These are phyloP conservation scores for Sungouiella thailandica DNA, from an alignment of 805 yeast species.

Conservation along the genomic window DNA sequence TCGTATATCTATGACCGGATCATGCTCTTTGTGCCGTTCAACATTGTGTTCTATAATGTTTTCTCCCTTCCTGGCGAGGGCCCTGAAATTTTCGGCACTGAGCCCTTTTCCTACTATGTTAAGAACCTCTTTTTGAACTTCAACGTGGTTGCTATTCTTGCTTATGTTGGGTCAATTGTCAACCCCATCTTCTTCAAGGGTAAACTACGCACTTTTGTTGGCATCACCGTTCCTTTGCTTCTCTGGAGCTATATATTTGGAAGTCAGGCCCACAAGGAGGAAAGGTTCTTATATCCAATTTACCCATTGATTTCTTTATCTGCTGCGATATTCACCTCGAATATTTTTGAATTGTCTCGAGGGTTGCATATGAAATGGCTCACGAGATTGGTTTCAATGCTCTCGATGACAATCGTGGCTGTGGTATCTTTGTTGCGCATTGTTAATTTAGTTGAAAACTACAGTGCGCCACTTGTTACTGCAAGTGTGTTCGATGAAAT, in stretches of 20 bases:
- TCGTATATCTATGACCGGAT: constrained; percentile 52
- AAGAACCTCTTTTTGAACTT: constrained; percentile 70
- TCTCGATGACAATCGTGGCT: constrained; percentile 28
- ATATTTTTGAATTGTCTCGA: constrained; percentile 6
- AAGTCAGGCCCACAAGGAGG: constrained; percentile 88
- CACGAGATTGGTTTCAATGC: constrained; percentile 7
- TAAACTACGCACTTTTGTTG: constrained; percentile 7
- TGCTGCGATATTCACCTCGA: constrained; percentile 48
- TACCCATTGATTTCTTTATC: constrained; percentile 64
- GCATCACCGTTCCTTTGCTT: constrained; percentile 41
- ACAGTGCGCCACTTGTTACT: constrained; percentile 66
- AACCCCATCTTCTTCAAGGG: constrained; percentile 14
- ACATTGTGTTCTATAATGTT: constrained; percentile 81
- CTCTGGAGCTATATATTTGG: constrained; percentile 68
- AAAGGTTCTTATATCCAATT: constrained; percentile 81
- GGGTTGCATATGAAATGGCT: constrained; percentile 4
- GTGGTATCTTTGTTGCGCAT: constrained; percentile 44
- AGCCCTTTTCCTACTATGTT: constrained; percentile 69
- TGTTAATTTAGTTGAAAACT: constrained; percentile 56
- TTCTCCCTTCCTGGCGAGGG: constrained; percentile 65
- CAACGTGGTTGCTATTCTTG: constrained; percentile 47
- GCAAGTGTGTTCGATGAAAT: constrained; percentile 38
- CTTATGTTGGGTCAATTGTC: constrained; percentile 32
- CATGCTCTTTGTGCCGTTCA: constrained; percentile 66
- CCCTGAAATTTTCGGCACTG: constrained; percentile 87